These are phyloP conservation scores for Aspergillus carlsbadensis DNA, from an alignment of 495 filamentous ascomycete genomes.

Conservation along the genomic window DNA sequence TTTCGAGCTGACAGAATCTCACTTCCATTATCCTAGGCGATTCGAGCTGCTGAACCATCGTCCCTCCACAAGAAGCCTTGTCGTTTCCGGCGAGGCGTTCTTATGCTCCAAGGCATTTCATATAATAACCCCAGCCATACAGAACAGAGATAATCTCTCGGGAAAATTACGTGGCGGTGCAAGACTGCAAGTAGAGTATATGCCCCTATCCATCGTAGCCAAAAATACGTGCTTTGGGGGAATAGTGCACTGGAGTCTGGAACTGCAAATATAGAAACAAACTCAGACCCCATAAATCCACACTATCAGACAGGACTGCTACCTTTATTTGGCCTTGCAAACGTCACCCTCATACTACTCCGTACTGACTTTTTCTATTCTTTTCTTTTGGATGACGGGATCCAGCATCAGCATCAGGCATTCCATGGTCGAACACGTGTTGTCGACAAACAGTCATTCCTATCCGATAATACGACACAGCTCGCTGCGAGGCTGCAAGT, in stretches of 20 bases:
- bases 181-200: no score
- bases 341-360: neutral
- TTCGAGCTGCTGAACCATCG: neutral
- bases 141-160: neutral
- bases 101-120: neutral
- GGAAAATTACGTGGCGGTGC: constrained; percentile 1
- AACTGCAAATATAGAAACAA: constrained; percentile 2
- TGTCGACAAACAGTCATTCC: neutral
- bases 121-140: neutral
- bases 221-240: neutral
- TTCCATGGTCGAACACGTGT: neutral
- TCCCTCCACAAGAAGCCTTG: neutral
- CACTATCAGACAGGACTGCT: constrained; percentile 2
- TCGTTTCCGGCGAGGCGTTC: neutral
- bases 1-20: constrained; percentile 1
- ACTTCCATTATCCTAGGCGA: neutral
- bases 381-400: neutral
- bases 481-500: constrained; percentile 6
- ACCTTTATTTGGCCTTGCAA: neutral
- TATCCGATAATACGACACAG: constrained; percentile 1
- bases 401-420: neutral
- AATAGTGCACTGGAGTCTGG: neutral
- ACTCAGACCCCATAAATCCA: neutral
- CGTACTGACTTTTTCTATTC: neutral
- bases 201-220: neutral